Evolutionary conservation across 371 early-diverging fungal genomes (phyloP), one percentile per base, ranked within the genome.

Genomic region (Chytridium lagenaria): DNA sequence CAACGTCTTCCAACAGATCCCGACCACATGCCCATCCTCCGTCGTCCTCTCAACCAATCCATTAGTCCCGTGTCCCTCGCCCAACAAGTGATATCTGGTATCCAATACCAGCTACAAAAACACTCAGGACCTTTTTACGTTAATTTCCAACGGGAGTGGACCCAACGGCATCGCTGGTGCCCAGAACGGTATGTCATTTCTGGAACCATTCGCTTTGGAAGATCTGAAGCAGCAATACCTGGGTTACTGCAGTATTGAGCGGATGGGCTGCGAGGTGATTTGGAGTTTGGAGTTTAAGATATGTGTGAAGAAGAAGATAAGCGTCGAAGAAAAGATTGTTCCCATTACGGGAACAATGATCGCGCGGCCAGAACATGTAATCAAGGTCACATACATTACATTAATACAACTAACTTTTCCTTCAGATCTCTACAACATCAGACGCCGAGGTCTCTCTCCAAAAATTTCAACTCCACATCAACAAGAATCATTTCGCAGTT

Each of bases 21-120:
- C 2, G 16, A 23, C 19, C 3, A 55, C 5, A 15, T 59, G n/a
- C 67, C 57, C 12, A 37, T 73, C 16, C n/a, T 51, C 3, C 66
- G 66, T 52, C 16, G 61, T 3, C n/a, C 61, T 2, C 38, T 59
- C 44, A 1, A 33, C 1, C 30, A 59, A 22, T 12, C 63, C 31
- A 30, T 37, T 31, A 59, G 37, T 36, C 73, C 73, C 2, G 68
- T 73, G 3, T 55, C 51, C 5, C 40, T 73, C 38, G 73, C 73
- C 7, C 55, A 73, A 34, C 73, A 73, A 61, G 68, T 73, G 26
- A 67, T 73, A 33, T 22, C 68, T 3, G 73, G 73, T 2, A 73
- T 73, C 39, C 73, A 73, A 50, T 49, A 66, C 49, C 73, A 73
- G 50, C 73, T 73, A 23, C 73, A 73, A 44, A n/a, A 73, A 73